phyloP scores from a whole-genome alignment of 495 filamentous ascomycete genomes.

The Parathielavia hyrcaniae region DNA sequence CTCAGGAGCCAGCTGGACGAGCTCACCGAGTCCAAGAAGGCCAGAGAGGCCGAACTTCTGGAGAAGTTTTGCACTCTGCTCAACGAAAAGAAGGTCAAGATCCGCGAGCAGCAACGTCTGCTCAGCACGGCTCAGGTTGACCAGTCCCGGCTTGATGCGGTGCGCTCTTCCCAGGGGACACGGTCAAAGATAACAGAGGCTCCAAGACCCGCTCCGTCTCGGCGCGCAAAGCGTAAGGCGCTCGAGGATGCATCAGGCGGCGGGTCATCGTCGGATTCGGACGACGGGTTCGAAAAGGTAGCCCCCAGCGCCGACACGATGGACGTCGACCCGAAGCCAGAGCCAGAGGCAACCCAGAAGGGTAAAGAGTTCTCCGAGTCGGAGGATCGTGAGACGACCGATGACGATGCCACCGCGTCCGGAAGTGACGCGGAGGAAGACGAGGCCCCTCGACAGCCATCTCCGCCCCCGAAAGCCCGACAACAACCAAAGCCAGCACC shows the following conservation, averaged over 20 bases:
- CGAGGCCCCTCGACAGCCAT: conserved; percentile 10
- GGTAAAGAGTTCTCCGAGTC: conserved; percentile 21
- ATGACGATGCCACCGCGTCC: conserved; percentile 36
- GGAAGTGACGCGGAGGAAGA: conserved; percentile 45
- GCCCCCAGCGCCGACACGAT: conserved; percentile 32
- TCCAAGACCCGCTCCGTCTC: conserved; percentile 22
- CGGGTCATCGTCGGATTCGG: conserved; percentile 35
- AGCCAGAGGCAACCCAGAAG: neutral
- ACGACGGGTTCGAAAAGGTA: conserved; percentile 48
- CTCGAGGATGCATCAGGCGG: conserved; percentile 35
- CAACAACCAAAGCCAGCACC: conserved; percentile 4
- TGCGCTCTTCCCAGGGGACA: conserved; percentile 2
- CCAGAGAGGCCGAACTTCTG: conserved; percentile 64
- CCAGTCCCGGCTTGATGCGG: conserved; percentile 33
- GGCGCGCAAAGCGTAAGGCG: conserved; percentile 48
- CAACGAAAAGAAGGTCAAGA: conserved; percentile 89
- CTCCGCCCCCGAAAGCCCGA: conserved; percentile 18
- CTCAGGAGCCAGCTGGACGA: conserved; percentile 57
- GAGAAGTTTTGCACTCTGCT: conserved; percentile 65
- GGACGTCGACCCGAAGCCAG: conserved; percentile 46
- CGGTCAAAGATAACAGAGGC: neutral
- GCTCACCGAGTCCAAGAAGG: conserved; percentile 56
- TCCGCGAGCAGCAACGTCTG: conserved; percentile 70
- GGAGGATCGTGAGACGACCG: conserved; percentile 35
- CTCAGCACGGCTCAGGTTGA: conserved; percentile 56